phyloP scores from a whole-genome alignment of 2,329 filamentous ascomycete species.

The Sporothrix luriei region DNA sequence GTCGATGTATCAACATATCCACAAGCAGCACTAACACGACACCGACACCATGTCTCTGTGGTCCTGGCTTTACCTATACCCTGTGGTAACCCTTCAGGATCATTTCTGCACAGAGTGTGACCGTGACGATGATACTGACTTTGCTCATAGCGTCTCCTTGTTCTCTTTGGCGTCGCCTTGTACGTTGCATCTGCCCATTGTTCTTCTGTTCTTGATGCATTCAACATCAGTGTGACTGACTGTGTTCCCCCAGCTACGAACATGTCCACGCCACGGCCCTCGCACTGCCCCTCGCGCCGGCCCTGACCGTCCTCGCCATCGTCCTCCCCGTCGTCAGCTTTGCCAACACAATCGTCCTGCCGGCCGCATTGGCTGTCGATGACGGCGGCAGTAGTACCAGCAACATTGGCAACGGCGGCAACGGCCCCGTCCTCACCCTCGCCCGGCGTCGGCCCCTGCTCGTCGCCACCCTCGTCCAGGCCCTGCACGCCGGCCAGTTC shows the following conservation, averaged over 20 bases:
- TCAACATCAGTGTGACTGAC: background rate
- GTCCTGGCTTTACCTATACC: conserved; percentile 8
- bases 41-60: background rate
- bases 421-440: background rate
- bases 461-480: background rate
- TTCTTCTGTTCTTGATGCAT: too few relatives aligned
- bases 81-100: background rate
- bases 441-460: background rate
- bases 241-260: conserved; percentile 32
- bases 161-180: conserved; percentile 12
- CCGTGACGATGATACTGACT: background rate
- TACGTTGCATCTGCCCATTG: background rate
- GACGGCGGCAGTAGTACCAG: background rate
- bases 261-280: conserved; percentile 30
- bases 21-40: too few relatives aligned
- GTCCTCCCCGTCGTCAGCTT: conserved; percentile 20
- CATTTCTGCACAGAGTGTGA: background rate
- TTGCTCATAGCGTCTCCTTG: background rate
- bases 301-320: conserved; percentile 21
- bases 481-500: conserved; percentile 33
- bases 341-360: conserved; percentile 20
- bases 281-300: conserved; percentile 35
- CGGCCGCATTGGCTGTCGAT: background rate
- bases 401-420: too few relatives aligned
- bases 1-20: too few relatives aligned